A percentile compares a stretch with the other conserved stretches of the same genome.
These are phyloP conservation scores for Eimeria maxima DNA, from an alignment of 169 alveolate genomes.

Conservation along the genomic window DNA sequence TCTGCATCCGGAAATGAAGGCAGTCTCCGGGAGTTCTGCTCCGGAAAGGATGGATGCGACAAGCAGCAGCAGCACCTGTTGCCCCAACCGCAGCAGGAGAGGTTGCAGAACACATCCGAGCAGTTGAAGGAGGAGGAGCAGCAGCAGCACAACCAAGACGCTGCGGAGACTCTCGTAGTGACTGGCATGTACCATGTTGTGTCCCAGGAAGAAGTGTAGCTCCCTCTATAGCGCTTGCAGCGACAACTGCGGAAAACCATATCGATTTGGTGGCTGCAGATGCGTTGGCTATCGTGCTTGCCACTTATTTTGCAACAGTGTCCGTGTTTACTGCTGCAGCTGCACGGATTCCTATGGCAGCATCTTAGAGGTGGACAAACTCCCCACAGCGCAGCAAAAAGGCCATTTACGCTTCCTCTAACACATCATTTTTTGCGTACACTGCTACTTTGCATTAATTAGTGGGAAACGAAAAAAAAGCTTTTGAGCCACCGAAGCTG, in stretches of 20 bases:
- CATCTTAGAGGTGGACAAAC: background rate
- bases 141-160: background rate
- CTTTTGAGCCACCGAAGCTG: background rate
- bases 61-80: background rate
- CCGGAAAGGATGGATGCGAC: constrained; percentile 51
- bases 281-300: background rate
- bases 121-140: background rate
- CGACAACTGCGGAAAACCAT: background rate
- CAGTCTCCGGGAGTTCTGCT: constrained; percentile 10
- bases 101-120: background rate
- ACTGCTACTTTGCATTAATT: background rate
- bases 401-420: background rate
- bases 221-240: background rate
- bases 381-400: background rate
- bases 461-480: background rate
- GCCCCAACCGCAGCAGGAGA: background rate
- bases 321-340: background rate
- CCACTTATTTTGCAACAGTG: background rate
- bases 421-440: background rate
- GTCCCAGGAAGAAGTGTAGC: constrained; percentile 39
- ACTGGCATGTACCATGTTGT: background rate
- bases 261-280: background rate
- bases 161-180: background rate
- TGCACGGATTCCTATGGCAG: background rate
- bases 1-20: constrained; percentile 29